Evolutionary conservation across 805 yeast genomes (phyloP).

Genomic region (Kodamaea hsintzibuensis): DNA sequence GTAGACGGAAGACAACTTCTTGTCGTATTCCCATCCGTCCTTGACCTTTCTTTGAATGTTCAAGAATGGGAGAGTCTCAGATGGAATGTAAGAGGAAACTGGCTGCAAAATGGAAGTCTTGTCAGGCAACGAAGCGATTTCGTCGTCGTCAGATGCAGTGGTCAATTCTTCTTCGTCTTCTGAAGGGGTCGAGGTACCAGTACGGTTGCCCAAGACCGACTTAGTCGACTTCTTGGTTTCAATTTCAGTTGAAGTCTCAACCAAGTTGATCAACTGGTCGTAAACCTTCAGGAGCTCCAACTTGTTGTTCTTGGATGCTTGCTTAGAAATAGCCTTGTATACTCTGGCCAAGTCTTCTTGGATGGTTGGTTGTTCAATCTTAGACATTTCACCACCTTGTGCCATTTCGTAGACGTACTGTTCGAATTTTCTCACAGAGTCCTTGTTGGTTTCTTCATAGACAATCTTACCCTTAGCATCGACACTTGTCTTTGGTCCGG

Average conservation of each 20-base stretch:
- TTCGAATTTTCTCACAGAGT: slow-evolving; percentile 90
- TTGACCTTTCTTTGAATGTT: slow-evolving; percentile 80
- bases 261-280: slow-evolving; percentile 67
- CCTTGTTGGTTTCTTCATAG: slow-evolving; percentile 84
- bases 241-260: slow-evolving; percentile 69
- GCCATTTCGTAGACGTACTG: slow-evolving; percentile 97
- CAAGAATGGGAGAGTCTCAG: slow-evolving; percentile 90
- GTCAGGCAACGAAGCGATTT: slow-evolving; percentile 82
- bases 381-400: slow-evolving; percentile 84
- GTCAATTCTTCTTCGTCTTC: slow-evolving; percentile 40
- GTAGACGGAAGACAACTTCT: slow-evolving; percentile 70
- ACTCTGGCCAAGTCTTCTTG: slow-evolving; percentile 83
- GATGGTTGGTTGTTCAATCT: slow-evolving; percentile 67
- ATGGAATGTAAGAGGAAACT: slow-evolving; percentile 71
- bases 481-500: slow-evolving; percentile 90
- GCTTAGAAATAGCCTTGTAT: slow-evolving; percentile 78
- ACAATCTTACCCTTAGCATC: slow-evolving; percentile 85
- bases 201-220: slow-evolving; percentile 42
- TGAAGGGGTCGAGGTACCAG: slow-evolving; percentile 45
- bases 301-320: slow-evolving; percentile 62
- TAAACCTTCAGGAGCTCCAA: slow-evolving; percentile 71
- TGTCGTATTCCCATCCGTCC: slow-evolving; percentile 86
- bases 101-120: slow-evolving; percentile 68
- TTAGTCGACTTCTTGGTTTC: slow-evolving; percentile 65
- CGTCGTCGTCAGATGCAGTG: slow-evolving; percentile 65